Base-by-base conservation (phyloP, 129 eudicot genomes). In the Erigeron canadensis region DNA sequence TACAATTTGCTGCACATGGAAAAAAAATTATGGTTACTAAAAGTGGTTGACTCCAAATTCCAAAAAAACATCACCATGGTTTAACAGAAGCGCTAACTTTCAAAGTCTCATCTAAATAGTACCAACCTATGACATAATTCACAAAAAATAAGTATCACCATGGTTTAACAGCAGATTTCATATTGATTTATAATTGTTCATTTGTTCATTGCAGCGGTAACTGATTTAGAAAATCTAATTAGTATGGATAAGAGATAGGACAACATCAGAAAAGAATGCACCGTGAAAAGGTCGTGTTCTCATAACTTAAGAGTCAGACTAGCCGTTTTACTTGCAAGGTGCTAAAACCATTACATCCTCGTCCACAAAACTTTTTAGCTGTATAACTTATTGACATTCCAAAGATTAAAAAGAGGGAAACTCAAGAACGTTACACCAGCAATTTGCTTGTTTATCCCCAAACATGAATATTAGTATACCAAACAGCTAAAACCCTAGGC, bases 1-100 rank as follows among this genome's bases (percentile, higher is more conserved):
- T 79, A 75, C 83, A 79, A 48, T 66, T 79, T 48, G 83, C 83
- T 79, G 74, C 61, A 65, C 62, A 79, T 3, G 8, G 50, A 50
- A 70, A 53, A 50, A 63, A 7, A 40, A 40, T 39, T 21, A n/a
- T 19, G 38, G 66, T 70, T 70, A 77, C 13, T 23, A 22, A 45
- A 57, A 56, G 42, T 16, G 46, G 46, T 28, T 8, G 40, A 57
- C 61, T 48, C 34, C 23, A 70, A 70, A 48, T 48, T 48, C 72
- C 65, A 51, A 28, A 76, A 76, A 44, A 17, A 67, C 55, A 56
- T 42, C 44, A 46, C 22, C 3, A 39, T 19, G 43, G 45, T 42
- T 23, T 15, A 65, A 17, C 48, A 45, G 41, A 39, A 16, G 43
- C 40, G 40, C 70, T 22, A 40, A 22, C 55, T 65, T 55, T 45